Percentiles rank a stretch among this genome's conserved stretches.
Conservation (phyloP, 139 green algal genomes). For the Desmodesmus armatus region DNA sequence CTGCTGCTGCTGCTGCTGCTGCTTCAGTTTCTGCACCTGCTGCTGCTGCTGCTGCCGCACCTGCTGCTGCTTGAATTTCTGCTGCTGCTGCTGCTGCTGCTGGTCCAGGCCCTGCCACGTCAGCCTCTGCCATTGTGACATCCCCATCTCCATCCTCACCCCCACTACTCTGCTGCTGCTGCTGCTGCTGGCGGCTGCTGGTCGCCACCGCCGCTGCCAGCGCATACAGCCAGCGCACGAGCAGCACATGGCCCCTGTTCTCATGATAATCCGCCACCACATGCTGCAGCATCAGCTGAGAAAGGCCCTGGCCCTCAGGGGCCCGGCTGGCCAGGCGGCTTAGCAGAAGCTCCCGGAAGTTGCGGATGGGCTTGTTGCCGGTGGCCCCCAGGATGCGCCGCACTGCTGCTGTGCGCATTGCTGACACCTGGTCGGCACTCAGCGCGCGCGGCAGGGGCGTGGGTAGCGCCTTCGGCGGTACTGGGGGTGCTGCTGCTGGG, state of each 20-base stretch:
- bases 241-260: conserved; percentile 48
- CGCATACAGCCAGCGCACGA: conserved; percentile 62
- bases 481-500: neutral
- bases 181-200: conserved; percentile 3
- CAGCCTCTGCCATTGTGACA: neutral
- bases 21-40: neutral
- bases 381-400: conserved; percentile 61
- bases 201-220: conserved; percentile 38
- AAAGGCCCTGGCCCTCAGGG: conserved; percentile 31
- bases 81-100: conserved; percentile 22
- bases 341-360: conserved; percentile 54
- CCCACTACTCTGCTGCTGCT: neutral
- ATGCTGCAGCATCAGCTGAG: conserved; percentile 57
- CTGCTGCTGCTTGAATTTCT: neutral
- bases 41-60: neutral
- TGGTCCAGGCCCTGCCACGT: conserved; percentile 25
- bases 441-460: conserved; percentile 45
- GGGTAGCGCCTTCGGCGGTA: neutral
- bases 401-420: conserved; percentile 62
- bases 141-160: neutral
- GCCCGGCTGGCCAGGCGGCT: conserved; percentile 54
- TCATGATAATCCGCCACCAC: conserved; percentile 49
- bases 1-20: conserved; percentile 26
- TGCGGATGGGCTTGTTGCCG: conserved; percentile 16
- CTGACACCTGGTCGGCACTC: conserved; percentile 18